Conservation (phyloP, 2,329 filamentous ascomycete species). For the Phyllosticta capitalensis region DNA sequence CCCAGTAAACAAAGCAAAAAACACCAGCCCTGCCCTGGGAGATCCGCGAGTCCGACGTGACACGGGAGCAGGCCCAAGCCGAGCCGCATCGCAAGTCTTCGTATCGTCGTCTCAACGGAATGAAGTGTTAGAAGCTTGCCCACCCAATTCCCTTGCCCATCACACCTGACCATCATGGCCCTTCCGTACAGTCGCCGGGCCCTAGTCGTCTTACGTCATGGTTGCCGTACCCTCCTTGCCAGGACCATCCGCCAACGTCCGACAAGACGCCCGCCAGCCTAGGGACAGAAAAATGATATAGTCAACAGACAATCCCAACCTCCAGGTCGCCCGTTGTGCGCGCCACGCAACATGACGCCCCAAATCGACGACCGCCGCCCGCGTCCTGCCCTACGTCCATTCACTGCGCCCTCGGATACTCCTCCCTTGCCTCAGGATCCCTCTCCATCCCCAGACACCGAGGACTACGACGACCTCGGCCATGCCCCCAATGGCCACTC, state of each 20-base stretch:
- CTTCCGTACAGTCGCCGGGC: too few relatives aligned
- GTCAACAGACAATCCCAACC: not conserved
- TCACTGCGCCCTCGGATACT: not conserved
- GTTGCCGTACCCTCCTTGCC: not conserved
- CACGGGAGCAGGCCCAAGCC: too few relatives aligned
- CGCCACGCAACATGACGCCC: not conserved
- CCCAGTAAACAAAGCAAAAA: not conserved
- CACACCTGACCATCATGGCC: not conserved
- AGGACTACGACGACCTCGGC: conserved; percentile 33
- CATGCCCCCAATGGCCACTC: conserved; percentile 20
- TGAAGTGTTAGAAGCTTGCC: not conserved
- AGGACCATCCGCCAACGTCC: not conserved
- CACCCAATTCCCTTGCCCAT: not conserved
- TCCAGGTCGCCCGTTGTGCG: not conserved
- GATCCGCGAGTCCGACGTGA: too few relatives aligned
- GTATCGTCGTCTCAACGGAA: not conserved
- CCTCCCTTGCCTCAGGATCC: not conserved
- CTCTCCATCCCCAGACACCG: conserved; percentile 21
- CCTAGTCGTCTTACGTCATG: not conserved
- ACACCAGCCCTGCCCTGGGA: not conserved
- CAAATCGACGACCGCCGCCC: not conserved
- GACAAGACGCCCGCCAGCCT: too few relatives aligned
- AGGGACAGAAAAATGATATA: not conserved
- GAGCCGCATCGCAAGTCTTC: not conserved
- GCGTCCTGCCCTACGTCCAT: not conserved